phyloP scores from a whole-genome alignment of 345 rosid genomes.

The Theobroma cacao region DNA sequence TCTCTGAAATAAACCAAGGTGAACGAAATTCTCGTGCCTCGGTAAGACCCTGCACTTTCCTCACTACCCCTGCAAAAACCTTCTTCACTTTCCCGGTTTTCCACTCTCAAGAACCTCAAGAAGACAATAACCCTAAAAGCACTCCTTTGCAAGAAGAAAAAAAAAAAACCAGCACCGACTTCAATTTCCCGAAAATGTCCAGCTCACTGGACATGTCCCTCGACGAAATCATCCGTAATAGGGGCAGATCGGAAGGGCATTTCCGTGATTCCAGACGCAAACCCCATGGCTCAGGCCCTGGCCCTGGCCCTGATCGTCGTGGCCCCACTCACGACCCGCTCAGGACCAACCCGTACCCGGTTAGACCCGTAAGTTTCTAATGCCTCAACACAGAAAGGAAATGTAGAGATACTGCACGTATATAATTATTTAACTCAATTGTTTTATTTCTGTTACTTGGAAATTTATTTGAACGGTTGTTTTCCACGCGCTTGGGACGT shows the following conservation, averaged over 20 bases:
- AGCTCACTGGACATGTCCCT: conserved; percentile 12
- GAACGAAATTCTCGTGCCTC: neutral
- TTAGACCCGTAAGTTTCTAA: neutral
- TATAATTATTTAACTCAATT: neutral
- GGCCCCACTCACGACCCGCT: neutral
- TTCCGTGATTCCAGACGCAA: neutral
- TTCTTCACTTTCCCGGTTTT: neutral
- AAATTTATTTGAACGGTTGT: neutral
- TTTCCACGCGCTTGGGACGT: neutral
- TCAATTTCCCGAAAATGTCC: neutral
- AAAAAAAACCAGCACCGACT: neutral
- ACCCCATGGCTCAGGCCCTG: neutral
- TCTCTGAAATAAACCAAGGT: neutral
- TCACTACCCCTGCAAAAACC: neutral
- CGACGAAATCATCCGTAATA: conserved; percentile 12
- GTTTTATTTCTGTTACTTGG: neutral
- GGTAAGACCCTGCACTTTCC: neutral
- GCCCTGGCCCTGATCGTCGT: conserved; percentile 11
- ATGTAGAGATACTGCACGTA: neutral
- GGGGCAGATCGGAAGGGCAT: conserved; percentile 1
- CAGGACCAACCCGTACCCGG: conserved; percentile 8
- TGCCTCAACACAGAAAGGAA: no score
- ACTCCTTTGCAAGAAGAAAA: no score
- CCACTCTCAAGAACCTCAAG: neutral
- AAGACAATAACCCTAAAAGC: neutral